phyloP scores from a whole-genome alignment of 2,329 filamentous ascomycete species.

The Bipolaris victoriae region DNA sequence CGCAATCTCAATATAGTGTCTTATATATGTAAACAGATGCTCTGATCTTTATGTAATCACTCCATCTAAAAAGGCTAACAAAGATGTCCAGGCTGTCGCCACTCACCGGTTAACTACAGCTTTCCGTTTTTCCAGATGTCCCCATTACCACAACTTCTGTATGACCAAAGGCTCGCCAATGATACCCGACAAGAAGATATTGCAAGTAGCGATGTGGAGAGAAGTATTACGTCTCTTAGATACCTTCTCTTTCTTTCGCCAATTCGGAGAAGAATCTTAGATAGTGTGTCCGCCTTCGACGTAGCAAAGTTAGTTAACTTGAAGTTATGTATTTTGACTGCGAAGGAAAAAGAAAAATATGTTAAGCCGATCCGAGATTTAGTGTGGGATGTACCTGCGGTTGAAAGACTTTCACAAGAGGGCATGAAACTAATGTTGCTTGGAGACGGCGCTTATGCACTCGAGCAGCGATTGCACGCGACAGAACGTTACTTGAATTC shows the following conservation, averaged over 20 bases:
- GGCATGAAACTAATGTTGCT: slow-evolving; percentile 4
- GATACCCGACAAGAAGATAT: background rate
- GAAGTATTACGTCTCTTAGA: background rate
- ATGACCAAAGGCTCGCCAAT: background rate
- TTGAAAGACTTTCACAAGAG: background rate
- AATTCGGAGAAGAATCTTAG: slow-evolving; percentile 1
- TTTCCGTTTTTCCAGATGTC: background rate
- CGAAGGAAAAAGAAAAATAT: slow-evolving; percentile 1
- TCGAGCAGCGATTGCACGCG: slow-evolving; percentile 3
- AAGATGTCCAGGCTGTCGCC: background rate
- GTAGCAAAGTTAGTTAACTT: slow-evolving; percentile 2
- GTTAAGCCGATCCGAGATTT: slow-evolving; percentile 1
- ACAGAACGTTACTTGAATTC: slow-evolving; percentile 1
- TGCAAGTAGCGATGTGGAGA: background rate
- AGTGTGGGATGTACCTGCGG: background rate
- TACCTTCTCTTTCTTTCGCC: slow-evolving; percentile 4
- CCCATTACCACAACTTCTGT: background rate
- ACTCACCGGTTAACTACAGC: background rate
- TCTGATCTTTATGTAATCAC: background rate
- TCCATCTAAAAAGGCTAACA: background rate
- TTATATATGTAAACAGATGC: background rate
- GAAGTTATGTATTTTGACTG: background rate
- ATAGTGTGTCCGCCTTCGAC: slow-evolving; percentile 1
- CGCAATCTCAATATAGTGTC: background rate
- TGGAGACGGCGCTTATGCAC: background rate